Conservation (phyloP, 257 asterid species). For the Solanum paucissectum region DNA sequence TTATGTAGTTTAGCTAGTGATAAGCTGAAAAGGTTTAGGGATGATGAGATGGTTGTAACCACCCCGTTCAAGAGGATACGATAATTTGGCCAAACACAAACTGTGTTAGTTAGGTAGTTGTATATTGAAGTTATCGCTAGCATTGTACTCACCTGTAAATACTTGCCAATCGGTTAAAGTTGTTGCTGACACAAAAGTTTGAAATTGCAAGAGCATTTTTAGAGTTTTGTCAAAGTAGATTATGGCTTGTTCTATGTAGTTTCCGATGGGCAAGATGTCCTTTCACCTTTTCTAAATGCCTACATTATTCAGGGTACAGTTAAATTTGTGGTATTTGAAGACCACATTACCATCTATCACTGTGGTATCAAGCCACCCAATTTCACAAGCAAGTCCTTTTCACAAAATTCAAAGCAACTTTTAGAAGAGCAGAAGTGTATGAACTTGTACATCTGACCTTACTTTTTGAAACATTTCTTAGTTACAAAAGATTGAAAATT, state of each 20-base stretch:
- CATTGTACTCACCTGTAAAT: neutral
- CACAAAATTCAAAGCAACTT: neutral
- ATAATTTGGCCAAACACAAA: neutral
- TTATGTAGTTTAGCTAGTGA: slow-evolving; percentile 23
- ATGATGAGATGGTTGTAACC: slow-evolving; percentile 27
- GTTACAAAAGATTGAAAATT: neutral
- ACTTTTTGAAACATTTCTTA: neutral
- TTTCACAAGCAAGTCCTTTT: neutral
- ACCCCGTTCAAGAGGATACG: slow-evolving; percentile 33
- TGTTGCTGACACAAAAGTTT: neutral
- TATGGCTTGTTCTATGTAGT: neutral
- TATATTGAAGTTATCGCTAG: neutral
- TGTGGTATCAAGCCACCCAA: neutral
- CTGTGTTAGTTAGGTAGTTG: neutral
- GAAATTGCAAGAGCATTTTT: neutral
- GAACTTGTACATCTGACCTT: neutral
- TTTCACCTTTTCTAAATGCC: neutral
- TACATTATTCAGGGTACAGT: neutral
- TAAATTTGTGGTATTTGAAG: neutral
- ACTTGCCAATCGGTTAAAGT: neutral
- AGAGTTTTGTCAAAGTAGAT: neutral
- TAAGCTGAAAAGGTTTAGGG: slow-evolving; percentile 35
- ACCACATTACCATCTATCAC: neutral
- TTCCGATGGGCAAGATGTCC: neutral
- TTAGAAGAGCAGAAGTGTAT: neutral